These are phyloP conservation scores for Prunus mume DNA, from an alignment of 306 rosid genomes.

Conservation along the genomic window DNA sequence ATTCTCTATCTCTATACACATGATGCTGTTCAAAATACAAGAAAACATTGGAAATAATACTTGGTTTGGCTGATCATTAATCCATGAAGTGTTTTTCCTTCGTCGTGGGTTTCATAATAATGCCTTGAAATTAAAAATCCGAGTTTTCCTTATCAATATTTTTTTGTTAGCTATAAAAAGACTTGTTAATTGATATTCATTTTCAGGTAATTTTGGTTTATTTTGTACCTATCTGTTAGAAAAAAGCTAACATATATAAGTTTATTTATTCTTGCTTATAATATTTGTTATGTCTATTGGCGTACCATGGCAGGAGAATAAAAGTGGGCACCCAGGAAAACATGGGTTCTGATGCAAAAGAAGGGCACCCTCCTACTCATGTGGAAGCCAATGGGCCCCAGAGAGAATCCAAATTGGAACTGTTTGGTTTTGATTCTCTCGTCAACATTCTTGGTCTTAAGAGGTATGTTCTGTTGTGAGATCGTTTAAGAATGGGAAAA, in stretches of 20 bases:
- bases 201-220: background rate
- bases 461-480: constrained; percentile 44
- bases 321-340: constrained; percentile 45
- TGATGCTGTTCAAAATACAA: background rate
- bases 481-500: too few species aligned
- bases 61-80: background rate
- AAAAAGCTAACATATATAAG: background rate
- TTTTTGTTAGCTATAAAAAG: background rate
- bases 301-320: constrained; percentile 52
- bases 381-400: constrained; percentile 59
- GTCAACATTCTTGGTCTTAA: constrained; percentile 98
- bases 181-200: background rate
- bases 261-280: background rate
- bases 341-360: constrained; percentile 39
- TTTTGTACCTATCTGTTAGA: background rate
- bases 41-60: background rate
- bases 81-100: background rate
- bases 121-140: background rate
- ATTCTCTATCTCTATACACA: background rate
- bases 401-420: constrained; percentile 81
- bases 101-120: background rate
- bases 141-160: background rate
- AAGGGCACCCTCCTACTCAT: constrained; percentile 40
- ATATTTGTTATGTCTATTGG: constrained; percentile 2
- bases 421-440: constrained; percentile 98